phyloP scores from a whole-genome alignment of 345 rosid species.

The Ceriops zippeliana region DNA sequence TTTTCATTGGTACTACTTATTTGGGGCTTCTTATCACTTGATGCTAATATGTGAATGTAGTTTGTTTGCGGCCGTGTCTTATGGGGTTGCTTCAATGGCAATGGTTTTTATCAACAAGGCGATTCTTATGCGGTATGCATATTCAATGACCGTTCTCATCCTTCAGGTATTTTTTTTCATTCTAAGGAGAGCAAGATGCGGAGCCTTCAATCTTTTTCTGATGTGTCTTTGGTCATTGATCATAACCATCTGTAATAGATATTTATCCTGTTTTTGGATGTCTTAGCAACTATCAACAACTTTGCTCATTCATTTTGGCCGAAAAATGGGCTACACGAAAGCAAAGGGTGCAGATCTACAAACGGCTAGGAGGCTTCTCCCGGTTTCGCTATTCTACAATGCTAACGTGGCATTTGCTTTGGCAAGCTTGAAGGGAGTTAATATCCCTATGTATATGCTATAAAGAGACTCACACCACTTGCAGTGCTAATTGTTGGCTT shows the following conservation, averaged over 20 bases:
- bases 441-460: slow-evolving; percentile 97
- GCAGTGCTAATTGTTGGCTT: slow-evolving; percentile 74
- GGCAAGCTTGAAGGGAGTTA: slow-evolving; percentile 97
- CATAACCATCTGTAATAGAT: slow-evolving; percentile 4
- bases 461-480: slow-evolving; percentile 92
- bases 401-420: slow-evolving; percentile 96
- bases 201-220: not conserved
- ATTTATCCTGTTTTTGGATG: slow-evolving; percentile 17
- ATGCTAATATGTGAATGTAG: slow-evolving; percentile 32
- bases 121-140: slow-evolving; percentile 73
- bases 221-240: slow-evolving; percentile 6
- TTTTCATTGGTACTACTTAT: too few relatives aligned
- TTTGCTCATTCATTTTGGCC: slow-evolving; percentile 73
- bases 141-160: slow-evolving; percentile 86
- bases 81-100: slow-evolving; percentile 94
- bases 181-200: not conserved
- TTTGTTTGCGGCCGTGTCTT: slow-evolving; percentile 70
- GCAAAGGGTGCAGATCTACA: slow-evolving; percentile 54
- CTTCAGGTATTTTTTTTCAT: slow-evolving; percentile 52
- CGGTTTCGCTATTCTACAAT: slow-evolving; percentile 84
- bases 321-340: slow-evolving; percentile 60
- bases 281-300: slow-evolving; percentile 82
- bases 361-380: slow-evolving; percentile 75
- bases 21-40: too few relatives aligned
- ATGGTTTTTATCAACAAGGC: slow-evolving; percentile 99